Evolutionary conservation across 768 basidiomycete species (phyloP), one percentile per base, ranked within the genome.

Genomic region (Auriscalpium microsporum): DNA sequence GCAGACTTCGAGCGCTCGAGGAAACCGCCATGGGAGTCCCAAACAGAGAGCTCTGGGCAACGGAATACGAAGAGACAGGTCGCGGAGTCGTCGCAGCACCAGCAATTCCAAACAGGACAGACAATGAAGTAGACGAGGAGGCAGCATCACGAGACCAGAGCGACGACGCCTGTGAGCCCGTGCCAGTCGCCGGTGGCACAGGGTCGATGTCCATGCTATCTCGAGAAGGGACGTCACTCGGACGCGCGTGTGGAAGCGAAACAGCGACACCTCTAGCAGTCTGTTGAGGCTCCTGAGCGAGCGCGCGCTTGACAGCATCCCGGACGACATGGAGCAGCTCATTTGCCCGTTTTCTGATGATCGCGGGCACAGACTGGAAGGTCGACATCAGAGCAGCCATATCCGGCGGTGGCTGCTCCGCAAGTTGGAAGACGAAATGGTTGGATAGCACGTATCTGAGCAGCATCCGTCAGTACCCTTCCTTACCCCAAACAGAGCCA

Each of bases 401-500:
- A 63, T 89, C 82, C 23, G 75, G 74, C 11, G 91, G 90, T 8
- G 79, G 77, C 23, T 75, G 75, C 63, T 91, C 88, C n/a, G 82
- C 84, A 17, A 91, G 69, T 55, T 76, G 75, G 65, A 93, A 88
- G 23, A 92, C 66, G 62, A 78, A 75, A 59, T 90, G 88, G 61
- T 90, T 90, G 38, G 83, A 77, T 10, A 92, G 71, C 16, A 92
- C 79, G 65, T 84, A 90, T 70, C 87, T 87, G 50, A 19, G 57
- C 57, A 28, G 8, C 38, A 52, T 11, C 14, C 35, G 48, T 62
- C 17, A 56, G 51, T 49, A 19, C 19, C 19, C 11, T 11, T 49
- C 46, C 53, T 17, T 23, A 45, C 34, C 16, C 8, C 44, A n/a
- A 21, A 13, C 38, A 35, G 19, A 36, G 53, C 36, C 3, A 70